Evolutionary conservation across 257 asterid genomes (phyloP), one percentile per base, ranked within the genome.

Genomic region (Fraxinus cuspidata): DNA sequence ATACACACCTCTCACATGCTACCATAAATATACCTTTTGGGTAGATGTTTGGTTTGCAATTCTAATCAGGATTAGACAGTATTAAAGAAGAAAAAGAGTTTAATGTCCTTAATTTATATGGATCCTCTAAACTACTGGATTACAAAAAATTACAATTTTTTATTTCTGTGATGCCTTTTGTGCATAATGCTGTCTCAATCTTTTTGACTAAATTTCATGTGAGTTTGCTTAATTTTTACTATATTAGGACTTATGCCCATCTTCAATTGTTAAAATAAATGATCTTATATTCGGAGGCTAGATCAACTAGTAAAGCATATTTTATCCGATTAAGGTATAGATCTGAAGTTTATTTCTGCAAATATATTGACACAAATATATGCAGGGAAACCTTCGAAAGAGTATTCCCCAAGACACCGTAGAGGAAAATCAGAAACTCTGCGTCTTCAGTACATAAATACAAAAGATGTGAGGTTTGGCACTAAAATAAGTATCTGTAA

Each of bases 381-480:
- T 83, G 68, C 87, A 91, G 94, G 92, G 80, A 87, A 83, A 63
- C 84, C 79, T 42, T 71, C 86, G 3, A 81, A 74, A 34, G 87
- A 74, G 19, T 76, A 42, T 72, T 80, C 88, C 4, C 5, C 47
- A 47, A 89, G 83, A 76, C 98, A 94, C 80, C 85, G 96, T 85
- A 86, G 98, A 87, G 97, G 98, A 65, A 94, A 90, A 78, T 94
- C 98, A 16, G 98, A 94, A 84, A 94, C 98, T 71, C 84, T 90
- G 74, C 87, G 98, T 7, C 80, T 60, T 23, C 96, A 92, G 84
- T 94, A 94, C 86, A 94, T 94, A 84, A 89, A 80, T 79, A 89
- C 85, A 44, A 94, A 91, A 87, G 98, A 94, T n/a, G 90, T 92
- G 93, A 92, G 97, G 98, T 94, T 87, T 74, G 97, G 83, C 86